These are phyloP conservation scores for Xylaria hypoxylon DNA, from an alignment of 2,329 filamentous ascomycete species.

Conservation along the genomic window DNA sequence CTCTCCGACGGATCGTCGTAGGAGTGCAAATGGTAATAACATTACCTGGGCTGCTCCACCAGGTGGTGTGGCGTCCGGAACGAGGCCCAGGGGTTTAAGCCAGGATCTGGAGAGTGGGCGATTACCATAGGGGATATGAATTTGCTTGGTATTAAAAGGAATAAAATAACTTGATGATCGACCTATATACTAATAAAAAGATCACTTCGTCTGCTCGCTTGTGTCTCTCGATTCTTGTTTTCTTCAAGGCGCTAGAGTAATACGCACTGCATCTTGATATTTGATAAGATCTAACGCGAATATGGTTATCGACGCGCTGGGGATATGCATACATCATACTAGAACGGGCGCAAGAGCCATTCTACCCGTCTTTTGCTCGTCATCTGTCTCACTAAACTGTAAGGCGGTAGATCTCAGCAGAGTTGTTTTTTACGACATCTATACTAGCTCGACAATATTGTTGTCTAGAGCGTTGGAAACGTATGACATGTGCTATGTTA, in stretches of 20 bases:
- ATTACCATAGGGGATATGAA: not conserved
- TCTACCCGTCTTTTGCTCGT: not conserved
- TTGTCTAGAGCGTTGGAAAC: not conserved
- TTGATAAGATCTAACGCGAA: not conserved
- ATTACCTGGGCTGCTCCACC: slow-evolving; percentile 36
- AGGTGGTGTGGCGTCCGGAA: not conserved
- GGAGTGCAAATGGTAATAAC: slow-evolving; percentile 47
- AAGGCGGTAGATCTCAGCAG: not conserved
- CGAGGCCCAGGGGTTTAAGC: slow-evolving; percentile 10
- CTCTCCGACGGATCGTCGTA: slow-evolving; percentile 3
- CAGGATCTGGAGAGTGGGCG: slow-evolving; percentile 39
- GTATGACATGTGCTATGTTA: not conserved
- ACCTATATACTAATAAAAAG: not conserved
- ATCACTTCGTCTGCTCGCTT: not conserved
- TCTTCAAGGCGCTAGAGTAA: not conserved
- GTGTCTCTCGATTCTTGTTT: not conserved
- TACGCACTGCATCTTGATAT: not conserved
- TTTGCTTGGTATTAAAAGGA: not conserved
- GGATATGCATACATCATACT: too few species aligned
- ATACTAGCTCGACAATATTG: not conserved
- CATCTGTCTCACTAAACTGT: not conserved
- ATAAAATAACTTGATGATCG: not conserved
- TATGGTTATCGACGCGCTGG: not conserved
- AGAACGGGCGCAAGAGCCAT: too few species aligned
- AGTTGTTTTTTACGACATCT: not conserved